Conservation (phyloP, 177 flowering plant genomes). For the Vitis hybrid region DNA sequence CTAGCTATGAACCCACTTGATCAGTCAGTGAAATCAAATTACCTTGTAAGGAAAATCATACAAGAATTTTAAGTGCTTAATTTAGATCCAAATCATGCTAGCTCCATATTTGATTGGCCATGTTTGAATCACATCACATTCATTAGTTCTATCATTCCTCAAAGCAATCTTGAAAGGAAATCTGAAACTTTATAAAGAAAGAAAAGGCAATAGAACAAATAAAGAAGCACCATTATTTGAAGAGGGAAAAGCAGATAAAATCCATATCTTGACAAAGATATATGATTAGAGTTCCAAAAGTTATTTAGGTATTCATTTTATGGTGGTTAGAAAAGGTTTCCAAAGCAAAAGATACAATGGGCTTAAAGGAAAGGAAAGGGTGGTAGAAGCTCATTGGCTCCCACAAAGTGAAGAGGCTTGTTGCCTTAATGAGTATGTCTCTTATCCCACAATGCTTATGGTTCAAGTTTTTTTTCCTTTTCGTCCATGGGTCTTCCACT, state of each 20-base stretch:
- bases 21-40: too few relatives aligned
- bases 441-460: constrained; percentile 19
- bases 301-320: constrained; percentile 11
- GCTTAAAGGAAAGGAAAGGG: background rate
- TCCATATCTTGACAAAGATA: constrained; percentile 16
- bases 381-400: constrained; percentile 13
- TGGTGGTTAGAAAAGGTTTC: constrained; percentile 25
- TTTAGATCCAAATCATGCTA: too few relatives aligned
- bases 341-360: constrained; percentile 7
- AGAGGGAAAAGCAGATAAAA: constrained; percentile 7
- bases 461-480: constrained; percentile 14
- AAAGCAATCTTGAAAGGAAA: background rate
- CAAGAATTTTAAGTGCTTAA: too few relatives aligned
- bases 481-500: background rate
- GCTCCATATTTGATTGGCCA: too few relatives aligned
- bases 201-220: constrained; percentile 5
- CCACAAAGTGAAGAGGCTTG: constrained; percentile 17
- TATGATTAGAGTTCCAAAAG: constrained; percentile 22
- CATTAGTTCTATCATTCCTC: background rate
- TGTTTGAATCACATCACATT: too few relatives aligned
- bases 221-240: constrained; percentile 12
- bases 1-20: too few relatives aligned
- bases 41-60: too few relatives aligned
- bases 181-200: background rate
- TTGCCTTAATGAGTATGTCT: constrained; percentile 37